Evolutionary conservation across 768 basidiomycete genomes (phyloP).

Genomic region (Amyloporia xantha): DNA sequence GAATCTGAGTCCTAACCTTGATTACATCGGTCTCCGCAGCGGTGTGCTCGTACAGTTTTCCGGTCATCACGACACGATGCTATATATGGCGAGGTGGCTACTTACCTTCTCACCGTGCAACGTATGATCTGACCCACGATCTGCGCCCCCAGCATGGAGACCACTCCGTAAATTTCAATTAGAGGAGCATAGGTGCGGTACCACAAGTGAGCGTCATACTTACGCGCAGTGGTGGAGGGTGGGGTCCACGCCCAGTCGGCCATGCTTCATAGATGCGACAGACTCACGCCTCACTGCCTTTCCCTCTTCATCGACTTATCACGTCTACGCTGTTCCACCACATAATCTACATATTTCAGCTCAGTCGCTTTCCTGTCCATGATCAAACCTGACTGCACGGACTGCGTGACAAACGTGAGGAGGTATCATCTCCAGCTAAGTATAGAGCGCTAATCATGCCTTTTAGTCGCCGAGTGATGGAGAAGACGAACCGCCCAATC

Average conservation of each 20-base stretch:
- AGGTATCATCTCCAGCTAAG: constrained; percentile 1
- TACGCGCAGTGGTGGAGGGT: background rate
- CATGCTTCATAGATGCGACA: background rate
- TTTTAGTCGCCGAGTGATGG: background rate
- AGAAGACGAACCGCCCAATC: background rate
- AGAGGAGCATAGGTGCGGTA: too few species aligned
- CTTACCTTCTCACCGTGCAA: too few species aligned
- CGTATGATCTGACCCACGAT: too few species aligned
- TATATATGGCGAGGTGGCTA: background rate
- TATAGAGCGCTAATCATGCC: constrained; percentile 7
- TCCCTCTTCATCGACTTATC: too few species aligned
- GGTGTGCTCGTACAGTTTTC: too few species aligned
- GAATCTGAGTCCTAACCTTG: too few species aligned
- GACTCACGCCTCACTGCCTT: too few species aligned
- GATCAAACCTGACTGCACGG: constrained; percentile 4
- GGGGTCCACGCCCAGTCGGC: background rate
- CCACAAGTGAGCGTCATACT: background rate
- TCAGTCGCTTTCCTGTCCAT: background rate
- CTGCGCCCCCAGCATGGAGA: too few species aligned
- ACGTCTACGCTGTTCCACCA: background rate
- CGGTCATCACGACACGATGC: background rate
- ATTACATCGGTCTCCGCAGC: too few species aligned
- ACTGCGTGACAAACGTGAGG: constrained; percentile 7
- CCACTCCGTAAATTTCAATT: too few species aligned
- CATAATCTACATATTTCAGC: background rate